These are phyloP conservation scores for Corrigiola litoralis DNA, from an alignment of 179 eudicot species.

Conservation along the genomic window DNA sequence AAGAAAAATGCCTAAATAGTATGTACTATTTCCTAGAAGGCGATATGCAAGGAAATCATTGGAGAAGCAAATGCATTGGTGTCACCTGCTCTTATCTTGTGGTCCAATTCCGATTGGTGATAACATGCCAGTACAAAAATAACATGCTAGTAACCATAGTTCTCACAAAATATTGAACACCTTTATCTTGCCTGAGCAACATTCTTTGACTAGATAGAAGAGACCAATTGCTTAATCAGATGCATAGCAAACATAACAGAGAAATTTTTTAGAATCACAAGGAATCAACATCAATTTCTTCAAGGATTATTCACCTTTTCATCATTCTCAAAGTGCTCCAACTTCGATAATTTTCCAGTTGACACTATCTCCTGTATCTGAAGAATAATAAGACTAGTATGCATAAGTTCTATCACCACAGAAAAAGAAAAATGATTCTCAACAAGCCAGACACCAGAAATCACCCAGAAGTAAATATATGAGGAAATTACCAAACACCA, in stretches of 20 bases:
- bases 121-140: no score
- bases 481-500: no score
- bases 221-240: not conserved
- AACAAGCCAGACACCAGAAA: no score
- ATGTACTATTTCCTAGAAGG: not conserved
- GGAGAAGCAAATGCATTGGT: not conserved
- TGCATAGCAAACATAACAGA: not conserved
- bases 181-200: not conserved
- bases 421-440: not conserved
- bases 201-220: not conserved
- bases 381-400: constrained; percentile 5
- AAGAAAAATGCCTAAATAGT: not conserved
- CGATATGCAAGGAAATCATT: not conserved
- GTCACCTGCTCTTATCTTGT: no score
- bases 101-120: no score
- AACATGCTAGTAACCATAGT: no score
- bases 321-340: constrained; percentile 93
- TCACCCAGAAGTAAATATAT: no score
- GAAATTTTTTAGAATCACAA: not conserved
- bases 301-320: constrained; percentile 54
- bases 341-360: constrained; percentile 86
- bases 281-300: not conserved
- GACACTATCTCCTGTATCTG: constrained; percentile 92
- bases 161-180: not conserved
- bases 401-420: not conserved